phyloP scores from a whole-genome alignment of 345 rosid species.

The Viola odorata region DNA sequence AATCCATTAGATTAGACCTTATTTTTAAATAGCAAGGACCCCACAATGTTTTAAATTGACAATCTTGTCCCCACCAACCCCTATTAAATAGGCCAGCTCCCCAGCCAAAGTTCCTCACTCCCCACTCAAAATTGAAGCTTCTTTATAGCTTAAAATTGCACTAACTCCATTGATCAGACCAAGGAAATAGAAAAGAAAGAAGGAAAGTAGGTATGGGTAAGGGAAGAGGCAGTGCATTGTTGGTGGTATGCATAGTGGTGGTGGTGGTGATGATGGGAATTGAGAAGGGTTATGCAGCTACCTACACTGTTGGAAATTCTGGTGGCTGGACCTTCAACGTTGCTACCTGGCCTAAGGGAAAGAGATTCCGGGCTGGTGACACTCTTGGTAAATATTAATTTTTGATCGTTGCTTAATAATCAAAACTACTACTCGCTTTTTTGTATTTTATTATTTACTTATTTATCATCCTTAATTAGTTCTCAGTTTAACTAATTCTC shows the following conservation, averaged over 20 bases:
- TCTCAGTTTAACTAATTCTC: not conserved
- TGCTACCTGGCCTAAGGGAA: conserved; percentile 33
- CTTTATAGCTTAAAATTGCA: too few relatives aligned
- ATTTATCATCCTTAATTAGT: not conserved
- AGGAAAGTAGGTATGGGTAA: conserved; percentile 13
- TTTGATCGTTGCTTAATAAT: not conserved
- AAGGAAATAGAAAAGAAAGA: not conserved
- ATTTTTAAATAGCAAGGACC: too few relatives aligned
- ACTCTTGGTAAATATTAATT: conserved; percentile 18
- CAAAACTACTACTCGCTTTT: not conserved
- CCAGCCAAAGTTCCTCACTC: too few relatives aligned
- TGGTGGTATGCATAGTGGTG: conserved; percentile 11
- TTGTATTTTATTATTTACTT: not conserved
- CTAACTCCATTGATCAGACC: not conserved
- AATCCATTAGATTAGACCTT: too few relatives aligned
- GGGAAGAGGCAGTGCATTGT: conserved; percentile 55
- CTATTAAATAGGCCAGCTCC: too few relatives aligned
- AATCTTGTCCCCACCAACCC: too few relatives aligned
- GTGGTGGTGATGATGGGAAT: conserved; percentile 24
- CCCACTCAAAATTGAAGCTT: too few relatives aligned
- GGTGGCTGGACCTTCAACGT: conserved; percentile 35
- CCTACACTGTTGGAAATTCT: conserved; percentile 38
- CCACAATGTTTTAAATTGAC: too few relatives aligned
- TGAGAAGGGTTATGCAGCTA: conserved; percentile 26
- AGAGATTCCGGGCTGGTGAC: conserved; percentile 41